Base-by-base conservation (phyloP, 306 rosid species). In the Inga oerstediana region DNA sequence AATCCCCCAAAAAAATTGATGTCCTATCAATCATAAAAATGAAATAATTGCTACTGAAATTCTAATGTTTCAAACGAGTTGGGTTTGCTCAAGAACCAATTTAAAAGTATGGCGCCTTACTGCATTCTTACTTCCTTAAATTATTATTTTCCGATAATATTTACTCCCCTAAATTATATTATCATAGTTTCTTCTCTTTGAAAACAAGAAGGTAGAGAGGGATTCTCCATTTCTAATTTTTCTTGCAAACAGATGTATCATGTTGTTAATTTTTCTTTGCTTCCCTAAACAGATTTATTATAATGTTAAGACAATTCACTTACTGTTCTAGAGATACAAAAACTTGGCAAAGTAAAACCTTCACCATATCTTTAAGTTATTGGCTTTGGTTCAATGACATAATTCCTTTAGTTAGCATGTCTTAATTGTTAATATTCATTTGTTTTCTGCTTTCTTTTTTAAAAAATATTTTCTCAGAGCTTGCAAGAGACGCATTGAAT, bases 401-500 rank as follows among this genome's bases (percentile, higher is more conserved):
- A 34, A 72, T 72, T 46, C 44, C 61, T 76, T 81, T 24, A 69
- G 37, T 61, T 69, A 35, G 61, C 9, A 56, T 30, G 13, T 46
- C n/a, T 72, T 22, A 56, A 35, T 51, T 69, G 14, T 84, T 78
- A 10, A 79, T 15, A 37, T 61, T 78, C 11, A 24, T 72, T 72
- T 59, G 20, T 62, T 64, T 62, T 77, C 59, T 43, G 30, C 67
- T 48, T 68, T 37, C 75, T 30, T 39, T 10, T 80, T 10, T 41
- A 19, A 35, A 32, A 37, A 77, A 39, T 74, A 72, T 79, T 65
- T 81, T 81, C 77, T 78, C 80, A 94, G 99, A 94, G 92, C 86
- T 96, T 81, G 99, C 97, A 30, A 96, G 92, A 79, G 99, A 96
- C 84, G 91, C 89, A 0, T 78, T 96, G n/a, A 84, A 82, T 80